phyloP scores from a whole-genome alignment of 108 stramenopile genomes.

The Nannochloropsis salina region DNA sequence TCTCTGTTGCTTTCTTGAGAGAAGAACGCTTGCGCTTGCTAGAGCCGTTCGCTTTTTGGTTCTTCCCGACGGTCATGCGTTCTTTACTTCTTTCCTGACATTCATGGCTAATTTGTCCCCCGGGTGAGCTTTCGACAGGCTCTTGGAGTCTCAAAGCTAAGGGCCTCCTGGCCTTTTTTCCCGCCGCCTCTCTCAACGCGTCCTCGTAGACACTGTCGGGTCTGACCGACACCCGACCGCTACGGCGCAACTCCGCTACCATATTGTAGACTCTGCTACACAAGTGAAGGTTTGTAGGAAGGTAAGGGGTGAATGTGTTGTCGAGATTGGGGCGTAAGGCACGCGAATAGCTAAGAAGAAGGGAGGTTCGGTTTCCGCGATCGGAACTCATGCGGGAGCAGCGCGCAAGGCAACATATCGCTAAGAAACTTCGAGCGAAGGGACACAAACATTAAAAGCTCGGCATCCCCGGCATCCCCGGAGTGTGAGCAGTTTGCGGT shows the following conservation, averaged over 20 bases:
- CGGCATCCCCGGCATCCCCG: background rate
- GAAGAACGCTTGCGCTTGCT: slow-evolving; percentile 11
- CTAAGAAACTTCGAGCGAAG: background rate
- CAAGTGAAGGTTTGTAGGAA: background rate
- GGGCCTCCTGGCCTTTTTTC: background rate
- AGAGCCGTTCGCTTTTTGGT: background rate
- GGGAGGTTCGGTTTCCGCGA: background rate
- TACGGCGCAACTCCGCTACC: background rate
- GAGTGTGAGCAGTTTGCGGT: background rate
- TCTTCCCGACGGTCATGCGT: background rate
- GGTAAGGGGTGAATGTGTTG: background rate
- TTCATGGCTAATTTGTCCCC: background rate
- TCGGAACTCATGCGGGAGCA: background rate
- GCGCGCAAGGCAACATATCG: too few species aligned
- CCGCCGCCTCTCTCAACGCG: background rate
- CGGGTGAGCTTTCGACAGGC: background rate
- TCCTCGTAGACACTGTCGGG: slow-evolving; percentile 19
- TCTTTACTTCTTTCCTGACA: background rate
- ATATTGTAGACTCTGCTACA: background rate
- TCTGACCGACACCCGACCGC: slow-evolving; percentile 14
- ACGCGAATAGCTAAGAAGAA: background rate
- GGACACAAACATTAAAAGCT: background rate
- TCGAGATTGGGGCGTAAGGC: background rate
- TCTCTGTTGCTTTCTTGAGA: background rate
- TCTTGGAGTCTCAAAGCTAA: background rate